Percentiles rank a stretch among this genome's conserved stretches.
Conservation (phyloP, 2,329 filamentous ascomycete species). For the Stachybotrys chartarum region DNA sequence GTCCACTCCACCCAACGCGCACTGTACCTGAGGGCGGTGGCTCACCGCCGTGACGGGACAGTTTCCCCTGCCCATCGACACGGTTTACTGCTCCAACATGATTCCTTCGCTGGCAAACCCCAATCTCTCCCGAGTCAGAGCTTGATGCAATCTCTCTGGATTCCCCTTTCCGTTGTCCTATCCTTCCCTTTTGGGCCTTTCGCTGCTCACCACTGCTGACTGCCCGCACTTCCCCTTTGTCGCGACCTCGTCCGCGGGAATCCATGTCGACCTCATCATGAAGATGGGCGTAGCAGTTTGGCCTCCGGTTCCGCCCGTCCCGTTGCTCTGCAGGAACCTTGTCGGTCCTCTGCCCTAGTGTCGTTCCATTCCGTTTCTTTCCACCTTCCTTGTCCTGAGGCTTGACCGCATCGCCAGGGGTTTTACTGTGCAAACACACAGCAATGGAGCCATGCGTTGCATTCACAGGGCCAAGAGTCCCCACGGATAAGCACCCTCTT, state of each 20-base stretch:
- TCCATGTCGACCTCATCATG: not conserved
- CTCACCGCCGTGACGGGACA: constrained; percentile 6
- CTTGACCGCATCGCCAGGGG: too few relatives aligned
- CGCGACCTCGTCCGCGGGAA: not conserved
- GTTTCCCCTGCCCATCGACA: constrained; percentile 10
- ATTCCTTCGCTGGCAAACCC: constrained; percentile 11
- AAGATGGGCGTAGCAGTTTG: not conserved
- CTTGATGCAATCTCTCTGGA: constrained; percentile 16
- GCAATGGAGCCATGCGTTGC: too few relatives aligned
- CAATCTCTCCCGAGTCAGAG: constrained; percentile 17
- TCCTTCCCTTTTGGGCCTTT: too few relatives aligned
- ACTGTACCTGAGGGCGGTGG: constrained; percentile 16
- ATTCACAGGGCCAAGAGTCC: too few relatives aligned
- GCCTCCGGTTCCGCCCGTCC: not conserved
- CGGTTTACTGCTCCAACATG: constrained; percentile 12
- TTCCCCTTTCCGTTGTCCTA: constrained; percentile 12
- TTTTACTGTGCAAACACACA: too few relatives aligned
- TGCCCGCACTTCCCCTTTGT: not conserved
- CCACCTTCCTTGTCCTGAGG: too few relatives aligned
- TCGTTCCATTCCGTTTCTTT: too few relatives aligned
- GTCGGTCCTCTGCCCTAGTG: too few relatives aligned
- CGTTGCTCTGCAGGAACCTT: not conserved
- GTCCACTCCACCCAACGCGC: constrained; percentile 3
- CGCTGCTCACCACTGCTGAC: not conserved
- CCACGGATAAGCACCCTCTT: too few relatives aligned